Evolutionary conservation across 2,329 filamentous ascomycete species (phyloP).

Genomic region (Cladosporium sphaerospermum): DNA sequence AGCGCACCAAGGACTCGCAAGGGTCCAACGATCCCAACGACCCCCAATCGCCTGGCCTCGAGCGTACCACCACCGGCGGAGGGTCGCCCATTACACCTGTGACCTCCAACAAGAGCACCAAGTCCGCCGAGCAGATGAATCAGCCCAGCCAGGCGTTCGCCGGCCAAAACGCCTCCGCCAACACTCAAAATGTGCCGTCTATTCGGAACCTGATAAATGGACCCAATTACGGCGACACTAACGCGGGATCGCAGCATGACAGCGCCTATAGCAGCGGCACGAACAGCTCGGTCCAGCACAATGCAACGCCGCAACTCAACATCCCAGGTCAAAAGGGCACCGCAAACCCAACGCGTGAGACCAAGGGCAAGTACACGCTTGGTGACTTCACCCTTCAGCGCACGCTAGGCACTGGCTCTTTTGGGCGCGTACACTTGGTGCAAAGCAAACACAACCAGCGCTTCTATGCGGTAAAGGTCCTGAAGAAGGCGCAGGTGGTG

Average conservation of each 20-base stretch:
- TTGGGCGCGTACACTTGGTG: slow-evolving; percentile 91
- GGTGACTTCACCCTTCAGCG: slow-evolving; percentile 83
- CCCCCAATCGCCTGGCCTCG: slow-evolving; percentile 58
- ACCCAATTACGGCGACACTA: slow-evolving; percentile 36
- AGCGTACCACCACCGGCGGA: slow-evolving; percentile 39
- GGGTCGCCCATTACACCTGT: slow-evolving; percentile 40
- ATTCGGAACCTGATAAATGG: slow-evolving; percentile 81
- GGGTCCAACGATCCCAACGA: slow-evolving; percentile 54
- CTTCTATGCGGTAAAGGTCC: slow-evolving; percentile 96
- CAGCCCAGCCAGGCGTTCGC: slow-evolving; percentile 26
- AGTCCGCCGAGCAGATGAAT: slow-evolving; percentile 15
- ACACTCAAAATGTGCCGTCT: slow-evolving; percentile 62
- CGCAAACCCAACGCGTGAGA: slow-evolving; percentile 53
- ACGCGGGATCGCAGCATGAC: slow-evolving; percentile 30
- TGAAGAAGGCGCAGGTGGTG: slow-evolving; percentile 97
- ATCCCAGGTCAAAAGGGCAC: slow-evolving; percentile 25
- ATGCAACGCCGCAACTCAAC: slow-evolving; percentile 32
- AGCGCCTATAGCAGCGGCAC: slow-evolving; percentile 24
- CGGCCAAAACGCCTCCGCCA: slow-evolving; percentile 31
- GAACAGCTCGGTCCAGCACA: slow-evolving; percentile 34
- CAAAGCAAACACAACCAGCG: slow-evolving; percentile 97
- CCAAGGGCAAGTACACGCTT: slow-evolving; percentile 95
- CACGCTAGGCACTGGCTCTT: slow-evolving; percentile 92
- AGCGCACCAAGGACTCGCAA: slow-evolving; percentile 85
- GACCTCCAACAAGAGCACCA: slow-evolving; percentile 35